Conservation (phyloP, 1,284 basidiomycete species). For the Tylopilus sp. region DNA sequence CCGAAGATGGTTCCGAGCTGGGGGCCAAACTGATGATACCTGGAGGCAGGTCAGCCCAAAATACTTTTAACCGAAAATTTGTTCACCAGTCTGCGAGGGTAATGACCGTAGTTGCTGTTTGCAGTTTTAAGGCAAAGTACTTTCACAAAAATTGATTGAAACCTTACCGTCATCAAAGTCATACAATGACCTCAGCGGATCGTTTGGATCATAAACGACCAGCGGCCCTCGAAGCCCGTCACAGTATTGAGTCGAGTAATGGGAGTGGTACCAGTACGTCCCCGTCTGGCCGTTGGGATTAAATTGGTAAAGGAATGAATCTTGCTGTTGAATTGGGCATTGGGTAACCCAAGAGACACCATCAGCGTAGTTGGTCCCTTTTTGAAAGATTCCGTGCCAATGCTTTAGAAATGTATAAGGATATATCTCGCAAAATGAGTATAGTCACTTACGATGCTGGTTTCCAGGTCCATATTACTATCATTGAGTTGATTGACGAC, state of each 20-base stretch:
- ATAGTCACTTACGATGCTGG: neutral
- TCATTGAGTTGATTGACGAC: neutral
- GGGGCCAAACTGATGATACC: neutral
- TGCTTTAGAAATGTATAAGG: neutral
- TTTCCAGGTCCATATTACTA: neutral
- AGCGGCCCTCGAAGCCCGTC: neutral
- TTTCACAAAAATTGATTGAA: neutral
- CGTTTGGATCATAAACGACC: neutral
- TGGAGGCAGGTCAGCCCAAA: neutral
- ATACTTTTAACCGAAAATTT: neutral
- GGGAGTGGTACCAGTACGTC: neutral
- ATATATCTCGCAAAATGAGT: neutral
- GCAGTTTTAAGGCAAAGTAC: neutral
- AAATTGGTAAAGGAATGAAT: neutral
- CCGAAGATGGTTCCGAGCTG: neutral
- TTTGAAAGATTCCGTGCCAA: neutral
- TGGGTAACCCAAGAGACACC: neutral
- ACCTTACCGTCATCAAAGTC: neutral
- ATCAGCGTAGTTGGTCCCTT: neutral
- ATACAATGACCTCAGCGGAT: neutral
- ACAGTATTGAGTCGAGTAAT: neutral
- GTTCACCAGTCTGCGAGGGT: neutral
- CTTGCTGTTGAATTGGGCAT: neutral
- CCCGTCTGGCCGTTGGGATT: neutral
- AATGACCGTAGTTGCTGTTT: neutral